These are phyloP conservation scores for Licmophora abbreviata DNA, from an alignment of 108 stramenopile species.

Conservation along the genomic window DNA sequence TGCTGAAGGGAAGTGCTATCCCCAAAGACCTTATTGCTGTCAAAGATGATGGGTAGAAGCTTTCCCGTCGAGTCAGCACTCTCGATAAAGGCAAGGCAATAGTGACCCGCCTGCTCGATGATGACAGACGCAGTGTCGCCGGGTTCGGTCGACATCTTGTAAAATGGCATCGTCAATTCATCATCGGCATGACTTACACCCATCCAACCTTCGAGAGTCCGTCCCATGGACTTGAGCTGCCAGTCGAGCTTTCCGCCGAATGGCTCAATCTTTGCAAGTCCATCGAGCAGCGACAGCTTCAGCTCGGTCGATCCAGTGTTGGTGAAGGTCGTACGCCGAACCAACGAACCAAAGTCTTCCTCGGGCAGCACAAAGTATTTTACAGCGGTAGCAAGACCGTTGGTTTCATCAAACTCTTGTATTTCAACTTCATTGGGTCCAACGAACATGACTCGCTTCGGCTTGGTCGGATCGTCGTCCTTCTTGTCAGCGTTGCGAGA, in stretches of 20 bases:
- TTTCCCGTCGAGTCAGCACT: constrained; percentile 19
- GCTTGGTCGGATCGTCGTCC: constrained; percentile 44
- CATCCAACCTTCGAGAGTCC: constrained; percentile 96
- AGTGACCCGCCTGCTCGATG: constrained; percentile 86
- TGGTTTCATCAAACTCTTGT: constrained; percentile 66
- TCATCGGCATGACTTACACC: constrained; percentile 88
- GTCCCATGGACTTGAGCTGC: constrained; percentile 85
- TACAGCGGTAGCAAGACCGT: constrained; percentile 67
- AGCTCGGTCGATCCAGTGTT: constrained; percentile 62
- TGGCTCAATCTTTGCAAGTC: constrained; percentile 85
- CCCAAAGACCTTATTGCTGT: constrained; percentile 88
- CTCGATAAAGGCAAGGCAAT: constrained; percentile 83
- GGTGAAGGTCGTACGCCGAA: constrained; percentile 80
- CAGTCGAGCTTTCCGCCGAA: constrained; percentile 75
- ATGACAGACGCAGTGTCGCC: constrained; percentile 78
- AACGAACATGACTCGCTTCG: constrained; percentile 82
- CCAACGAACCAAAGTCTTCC: constrained; percentile 80
- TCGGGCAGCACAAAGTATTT: constrained; percentile 86
- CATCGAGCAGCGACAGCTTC: constrained; percentile 76
- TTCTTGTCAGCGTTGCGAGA: constrained; percentile 45
- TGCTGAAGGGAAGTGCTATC: constrained; percentile 58
- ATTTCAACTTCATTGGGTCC: constrained; percentile 92
- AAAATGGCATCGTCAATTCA: constrained; percentile 80
- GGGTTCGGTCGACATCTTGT: constrained; percentile 86
- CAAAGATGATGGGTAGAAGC: constrained; percentile 86